A percentile compares a stretch with the other conserved stretches of the same genome.
Conservation (phyloP, 257 asterid genomes). For the Striga asiatica region DNA sequence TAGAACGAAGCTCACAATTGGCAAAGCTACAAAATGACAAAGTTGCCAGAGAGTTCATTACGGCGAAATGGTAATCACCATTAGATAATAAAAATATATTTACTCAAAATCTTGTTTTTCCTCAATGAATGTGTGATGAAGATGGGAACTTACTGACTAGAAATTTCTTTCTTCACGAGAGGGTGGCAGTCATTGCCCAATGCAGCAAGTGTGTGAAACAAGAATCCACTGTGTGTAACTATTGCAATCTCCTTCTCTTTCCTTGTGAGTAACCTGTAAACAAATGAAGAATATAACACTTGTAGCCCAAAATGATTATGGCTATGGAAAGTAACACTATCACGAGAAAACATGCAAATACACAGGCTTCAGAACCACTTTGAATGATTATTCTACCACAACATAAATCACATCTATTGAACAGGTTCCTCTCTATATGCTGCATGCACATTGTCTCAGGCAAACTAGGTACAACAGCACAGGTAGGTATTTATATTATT, state of each 20-base stretch:
- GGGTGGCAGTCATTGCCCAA: slow-evolving; percentile 74
- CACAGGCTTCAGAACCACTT: no score
- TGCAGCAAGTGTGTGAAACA: slow-evolving; percentile 56
- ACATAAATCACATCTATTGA: no score
- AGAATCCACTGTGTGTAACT: slow-evolving; percentile 87
- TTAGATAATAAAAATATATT: no score
- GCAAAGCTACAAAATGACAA: slow-evolving; percentile 46
- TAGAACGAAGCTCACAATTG: slow-evolving; percentile 92
- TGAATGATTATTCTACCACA: no score
- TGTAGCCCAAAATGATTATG: no score
- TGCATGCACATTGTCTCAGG: no score
- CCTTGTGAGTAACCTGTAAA: slow-evolving; percentile 58
- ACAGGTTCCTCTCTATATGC: no score
- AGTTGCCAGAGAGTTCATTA: slow-evolving; percentile 1
- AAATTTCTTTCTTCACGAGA: slow-evolving; percentile 52
- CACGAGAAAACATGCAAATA: no score
- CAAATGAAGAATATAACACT: neutral
- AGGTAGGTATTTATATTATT: no score
- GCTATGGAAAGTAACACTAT: neutral
- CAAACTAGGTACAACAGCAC: no score
- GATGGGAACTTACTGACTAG: slow-evolving; percentile 48
- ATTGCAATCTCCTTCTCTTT: slow-evolving; percentile 87
- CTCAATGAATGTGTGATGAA: neutral
- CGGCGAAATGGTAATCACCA: neutral
- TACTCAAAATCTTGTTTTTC: no score